A percentile compares a stretch with the other conserved stretches of the same genome.
Evolutionary conservation across 257 asterid species (phyloP).

Genomic region (Prunella vulgaris): DNA sequence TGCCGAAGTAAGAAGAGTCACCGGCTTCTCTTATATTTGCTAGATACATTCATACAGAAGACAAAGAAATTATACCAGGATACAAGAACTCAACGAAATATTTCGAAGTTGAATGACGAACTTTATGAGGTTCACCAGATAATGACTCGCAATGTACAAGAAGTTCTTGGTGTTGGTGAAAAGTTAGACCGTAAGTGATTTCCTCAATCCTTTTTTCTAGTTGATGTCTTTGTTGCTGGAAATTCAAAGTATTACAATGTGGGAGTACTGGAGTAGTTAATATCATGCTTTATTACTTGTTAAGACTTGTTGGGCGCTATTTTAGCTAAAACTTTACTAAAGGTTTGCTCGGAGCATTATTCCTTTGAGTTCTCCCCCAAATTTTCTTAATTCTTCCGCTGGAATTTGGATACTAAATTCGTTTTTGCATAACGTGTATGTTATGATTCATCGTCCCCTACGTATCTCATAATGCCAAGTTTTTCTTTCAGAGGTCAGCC

Average conservation of each 20-base stretch:
- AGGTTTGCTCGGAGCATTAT: background rate
- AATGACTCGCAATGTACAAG: constrained; percentile 98
- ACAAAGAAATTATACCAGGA: constrained; percentile 93
- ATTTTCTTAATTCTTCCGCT: constrained; percentile 9
- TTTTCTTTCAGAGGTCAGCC: constrained; percentile 40
- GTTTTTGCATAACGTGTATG: background rate
- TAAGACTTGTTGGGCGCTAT: background rate
- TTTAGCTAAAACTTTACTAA: background rate
- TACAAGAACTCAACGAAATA: constrained; percentile 87
- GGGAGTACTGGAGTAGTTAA: background rate
- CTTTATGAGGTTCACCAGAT: constrained; percentile 99
- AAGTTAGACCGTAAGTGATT: constrained; percentile 83
- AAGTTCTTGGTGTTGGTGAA: constrained; percentile 99
- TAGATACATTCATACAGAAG: constrained; percentile 87
- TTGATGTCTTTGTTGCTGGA: constrained; percentile 1
- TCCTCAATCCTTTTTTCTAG: background rate
- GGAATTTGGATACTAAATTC: background rate
- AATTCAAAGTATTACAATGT: background rate
- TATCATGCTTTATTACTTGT: background rate
- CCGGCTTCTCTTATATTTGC: constrained; percentile 18
- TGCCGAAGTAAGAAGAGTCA: background rate
- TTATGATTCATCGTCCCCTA: background rate
- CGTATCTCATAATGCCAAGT: background rate
- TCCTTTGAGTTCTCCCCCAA: background rate
- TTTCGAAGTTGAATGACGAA: constrained; percentile 89